phyloP scores from a whole-genome alignment of 345 rosid genomes.

The Eucalyptus erythrocorys region DNA sequence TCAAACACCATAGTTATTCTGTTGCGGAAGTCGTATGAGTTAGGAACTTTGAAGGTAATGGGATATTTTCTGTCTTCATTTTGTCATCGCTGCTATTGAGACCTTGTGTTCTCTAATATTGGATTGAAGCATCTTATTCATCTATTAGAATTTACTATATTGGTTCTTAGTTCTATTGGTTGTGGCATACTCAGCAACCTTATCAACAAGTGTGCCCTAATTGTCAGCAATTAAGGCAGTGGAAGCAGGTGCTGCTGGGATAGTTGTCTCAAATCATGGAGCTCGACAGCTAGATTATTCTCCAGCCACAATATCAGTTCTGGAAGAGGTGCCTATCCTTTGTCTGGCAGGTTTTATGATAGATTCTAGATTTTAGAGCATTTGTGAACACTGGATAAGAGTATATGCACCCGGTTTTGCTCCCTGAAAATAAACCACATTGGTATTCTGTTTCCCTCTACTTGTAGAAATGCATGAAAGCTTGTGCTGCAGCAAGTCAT shows the following conservation, averaged over 20 bases:
- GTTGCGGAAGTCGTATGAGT: not conserved
- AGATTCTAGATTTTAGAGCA: not conserved
- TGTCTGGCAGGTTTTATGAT: not conserved
- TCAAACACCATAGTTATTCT: not conserved
- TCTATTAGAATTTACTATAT: not conserved
- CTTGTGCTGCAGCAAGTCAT: not conserved
- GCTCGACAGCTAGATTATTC: conserved; percentile 62
- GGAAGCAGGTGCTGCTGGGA: conserved; percentile 58
- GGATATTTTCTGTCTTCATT: not conserved
- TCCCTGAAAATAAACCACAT: not conserved
- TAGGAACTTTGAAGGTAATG: not conserved
- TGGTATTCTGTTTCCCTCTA: not conserved
- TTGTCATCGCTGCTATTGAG: not conserved
- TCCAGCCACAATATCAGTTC: conserved; percentile 51
- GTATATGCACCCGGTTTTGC: too few relatives aligned
- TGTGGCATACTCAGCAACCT: not conserved
- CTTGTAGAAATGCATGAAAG: not conserved
- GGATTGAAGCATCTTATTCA: not conserved
- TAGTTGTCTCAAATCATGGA: conserved; percentile 76
- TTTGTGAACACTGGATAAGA: not conserved
- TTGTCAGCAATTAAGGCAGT: conserved; percentile 57
- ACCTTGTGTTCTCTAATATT: not conserved
- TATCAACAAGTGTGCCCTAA: not conserved
- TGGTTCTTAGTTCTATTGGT: not conserved
- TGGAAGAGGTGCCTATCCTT: conserved; percentile 45